Conservation (phyloP, 1,284 basidiomycete genomes). For the Ganoderma sinense region DNA sequence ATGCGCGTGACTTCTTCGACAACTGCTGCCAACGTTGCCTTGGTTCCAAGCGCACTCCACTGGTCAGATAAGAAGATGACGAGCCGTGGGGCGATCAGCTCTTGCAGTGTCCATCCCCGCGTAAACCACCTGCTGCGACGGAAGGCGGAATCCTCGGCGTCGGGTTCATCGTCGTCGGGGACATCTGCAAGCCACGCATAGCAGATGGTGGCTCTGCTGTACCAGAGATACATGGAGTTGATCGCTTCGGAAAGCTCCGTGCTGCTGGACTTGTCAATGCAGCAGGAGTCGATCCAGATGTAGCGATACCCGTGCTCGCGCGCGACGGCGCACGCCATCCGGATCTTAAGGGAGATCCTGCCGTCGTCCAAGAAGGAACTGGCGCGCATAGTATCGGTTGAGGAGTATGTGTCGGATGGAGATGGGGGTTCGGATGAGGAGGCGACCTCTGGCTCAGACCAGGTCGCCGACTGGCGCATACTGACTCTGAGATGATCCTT, state of each 20-base stretch:
- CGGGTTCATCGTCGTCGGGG: not conserved
- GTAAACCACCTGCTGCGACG: not conserved
- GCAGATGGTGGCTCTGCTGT: not conserved
- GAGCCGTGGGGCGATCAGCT: not conserved
- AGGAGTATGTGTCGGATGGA: not conserved
- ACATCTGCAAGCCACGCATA: not conserved
- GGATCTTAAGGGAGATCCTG: not conserved
- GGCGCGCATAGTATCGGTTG: not conserved
- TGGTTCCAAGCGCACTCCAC: not conserved
- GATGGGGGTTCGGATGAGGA: not conserved
- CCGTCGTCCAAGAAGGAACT: not conserved
- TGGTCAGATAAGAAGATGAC: not conserved
- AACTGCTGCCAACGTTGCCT: not conserved
- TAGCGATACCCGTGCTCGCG: not conserved
- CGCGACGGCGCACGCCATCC: not conserved
- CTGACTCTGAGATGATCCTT: not conserved
- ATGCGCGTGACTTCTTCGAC: not conserved
- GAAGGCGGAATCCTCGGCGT: not conserved
- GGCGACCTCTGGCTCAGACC: not conserved
- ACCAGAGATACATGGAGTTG: conserved; percentile 6
- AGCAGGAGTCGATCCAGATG: conserved; percentile 6
- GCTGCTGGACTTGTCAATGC: conserved; percentile 4
- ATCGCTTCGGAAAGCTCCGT: not conserved
- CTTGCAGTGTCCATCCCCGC: conserved; percentile 2
- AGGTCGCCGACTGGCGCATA: not conserved